Conservation (phyloP, 164 flowering plant species). For the Protea cynaroides region DNA sequence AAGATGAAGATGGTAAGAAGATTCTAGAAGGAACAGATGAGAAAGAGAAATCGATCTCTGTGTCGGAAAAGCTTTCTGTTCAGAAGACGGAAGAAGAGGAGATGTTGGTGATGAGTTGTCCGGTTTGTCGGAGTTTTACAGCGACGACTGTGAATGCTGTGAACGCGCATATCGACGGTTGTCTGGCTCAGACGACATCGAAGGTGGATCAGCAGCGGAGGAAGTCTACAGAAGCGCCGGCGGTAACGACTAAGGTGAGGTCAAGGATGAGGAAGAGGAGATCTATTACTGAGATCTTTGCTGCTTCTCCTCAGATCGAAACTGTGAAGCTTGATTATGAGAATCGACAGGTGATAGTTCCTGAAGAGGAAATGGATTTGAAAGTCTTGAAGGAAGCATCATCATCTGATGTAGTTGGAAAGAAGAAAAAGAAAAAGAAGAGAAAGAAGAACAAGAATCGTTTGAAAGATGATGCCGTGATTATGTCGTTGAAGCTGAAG, state of each 20-base stretch:
- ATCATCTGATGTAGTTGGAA: conserved; percentile 1
- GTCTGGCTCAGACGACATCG: conserved; percentile 22
- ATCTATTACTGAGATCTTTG: conserved; percentile 60
- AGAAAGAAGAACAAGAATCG: conserved; percentile 8
- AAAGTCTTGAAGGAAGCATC: neutral
- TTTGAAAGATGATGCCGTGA: neutral
- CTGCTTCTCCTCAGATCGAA: conserved; percentile 44
- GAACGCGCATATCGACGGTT: conserved; percentile 30
- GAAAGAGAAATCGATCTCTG: conserved; percentile 1
- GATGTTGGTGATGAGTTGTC: conserved; percentile 30
- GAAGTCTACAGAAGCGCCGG: conserved; percentile 3
- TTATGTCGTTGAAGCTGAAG: conserved; percentile 13
- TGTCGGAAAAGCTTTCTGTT: neutral
- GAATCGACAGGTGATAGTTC: conserved; percentile 4
- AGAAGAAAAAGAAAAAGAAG: conserved; percentile 9
- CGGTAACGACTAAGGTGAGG: conserved; percentile 16
- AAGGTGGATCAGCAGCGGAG: conserved; percentile 20
- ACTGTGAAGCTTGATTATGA: conserved; percentile 9
- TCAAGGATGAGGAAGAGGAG: conserved; percentile 42
- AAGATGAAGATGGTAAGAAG: neutral
- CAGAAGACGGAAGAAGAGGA: neutral
- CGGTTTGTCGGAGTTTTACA: conserved; percentile 32
- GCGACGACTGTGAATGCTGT: conserved; percentile 34
- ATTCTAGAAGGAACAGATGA: neutral
- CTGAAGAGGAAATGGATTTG: neutral